These are phyloP conservation scores for Exidia glandulosa DNA, from an alignment of 768 basidiomycete species.

Conservation along the genomic window DNA sequence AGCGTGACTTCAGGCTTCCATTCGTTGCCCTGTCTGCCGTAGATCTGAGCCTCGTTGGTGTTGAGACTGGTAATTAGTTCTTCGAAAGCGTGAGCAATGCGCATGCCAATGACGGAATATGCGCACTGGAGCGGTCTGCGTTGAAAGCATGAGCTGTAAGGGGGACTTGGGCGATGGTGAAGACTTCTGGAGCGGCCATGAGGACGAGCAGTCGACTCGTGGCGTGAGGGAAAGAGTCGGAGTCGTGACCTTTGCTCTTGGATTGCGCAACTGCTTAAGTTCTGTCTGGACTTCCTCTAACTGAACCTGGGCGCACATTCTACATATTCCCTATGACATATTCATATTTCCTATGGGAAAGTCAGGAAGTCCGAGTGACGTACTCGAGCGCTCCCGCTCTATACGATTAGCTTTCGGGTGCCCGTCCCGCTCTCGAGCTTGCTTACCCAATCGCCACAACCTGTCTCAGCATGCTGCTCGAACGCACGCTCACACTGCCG, in stretches of 20 bases:
- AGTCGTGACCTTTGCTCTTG: background rate
- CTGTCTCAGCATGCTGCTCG: background rate
- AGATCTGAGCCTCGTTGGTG: constrained; percentile 79
- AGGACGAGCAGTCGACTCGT: constrained; percentile 55
- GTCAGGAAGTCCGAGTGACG: too few species aligned
- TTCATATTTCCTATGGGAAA: too few species aligned
- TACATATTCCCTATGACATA: too few species aligned
- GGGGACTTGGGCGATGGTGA: constrained; percentile 67
- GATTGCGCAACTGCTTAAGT: too few species aligned
- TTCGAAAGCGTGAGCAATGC: constrained; percentile 20
- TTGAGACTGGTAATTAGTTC: constrained; percentile 90
- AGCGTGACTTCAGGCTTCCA: constrained; percentile 70
- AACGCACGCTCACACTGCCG: background rate
- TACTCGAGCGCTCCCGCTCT: too few species aligned
- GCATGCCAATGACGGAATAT: constrained; percentile 4
- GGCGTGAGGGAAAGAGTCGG: background rate
- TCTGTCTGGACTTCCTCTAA: too few species aligned
- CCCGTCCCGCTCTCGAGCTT: too few species aligned
- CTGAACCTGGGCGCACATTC: too few species aligned
- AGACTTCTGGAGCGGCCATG: constrained; percentile 69
- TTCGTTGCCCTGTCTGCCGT: constrained; percentile 49
- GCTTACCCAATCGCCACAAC: too few species aligned
- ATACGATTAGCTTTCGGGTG: too few species aligned
- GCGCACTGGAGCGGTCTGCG: constrained; percentile 75
- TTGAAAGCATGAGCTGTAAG: constrained; percentile 89